Base-by-base conservation (phyloP, 1,284 basidiomycete genomes). In the Rhodotorula glutinis region DNA sequence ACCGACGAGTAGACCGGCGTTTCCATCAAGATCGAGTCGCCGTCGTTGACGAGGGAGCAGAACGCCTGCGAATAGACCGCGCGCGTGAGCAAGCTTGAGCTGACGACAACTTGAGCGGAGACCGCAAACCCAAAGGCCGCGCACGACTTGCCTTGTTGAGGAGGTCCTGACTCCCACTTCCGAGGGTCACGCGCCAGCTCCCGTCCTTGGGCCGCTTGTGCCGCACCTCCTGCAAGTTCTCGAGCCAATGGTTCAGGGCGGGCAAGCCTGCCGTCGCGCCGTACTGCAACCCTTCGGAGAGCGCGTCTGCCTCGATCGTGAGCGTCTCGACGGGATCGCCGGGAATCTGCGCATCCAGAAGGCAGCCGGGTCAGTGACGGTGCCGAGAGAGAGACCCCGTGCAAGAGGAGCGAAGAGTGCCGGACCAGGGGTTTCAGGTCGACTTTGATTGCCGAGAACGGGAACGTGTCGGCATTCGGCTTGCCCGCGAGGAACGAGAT, bases 391-490 rank as follows among this genome's bases (percentile, higher is more conserved):
- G 41, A 40, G 33, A 13, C 17, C 13, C 25, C n/a, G 27, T 10
- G 27, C 16, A 43, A 23, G n/a, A 17, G 30, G 33, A 47, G n/a
- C 62, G 49, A 25, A 25, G n/a, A 16, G 25, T 25, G 41, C 33
- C 62, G 49, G 29, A 68, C 66, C 61, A 70, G 30, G 23, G 71
- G 68, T 53, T 72, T 72, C 44, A 72, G 58, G 33, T 64, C 62
- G 43, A 72, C 65, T 46, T 64, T 65, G 60, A 72, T 65, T 29
- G 67, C 60, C 11, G 87, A 86, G 78, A 98, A 89, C 1, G 94
- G 94, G 80, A 97, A 98, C 23, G 91, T 90, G 7, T 83, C 80
- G n/a, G 88, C 85, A 77, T 95, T 95, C 33, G 95, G 95, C 79
- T 82, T 82, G 44, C 84, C 84, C 16, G 83, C 83, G 29, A 81